Conservation (phyloP, 768 basidiomycete species). For the Termitomyces sp. region DNA sequence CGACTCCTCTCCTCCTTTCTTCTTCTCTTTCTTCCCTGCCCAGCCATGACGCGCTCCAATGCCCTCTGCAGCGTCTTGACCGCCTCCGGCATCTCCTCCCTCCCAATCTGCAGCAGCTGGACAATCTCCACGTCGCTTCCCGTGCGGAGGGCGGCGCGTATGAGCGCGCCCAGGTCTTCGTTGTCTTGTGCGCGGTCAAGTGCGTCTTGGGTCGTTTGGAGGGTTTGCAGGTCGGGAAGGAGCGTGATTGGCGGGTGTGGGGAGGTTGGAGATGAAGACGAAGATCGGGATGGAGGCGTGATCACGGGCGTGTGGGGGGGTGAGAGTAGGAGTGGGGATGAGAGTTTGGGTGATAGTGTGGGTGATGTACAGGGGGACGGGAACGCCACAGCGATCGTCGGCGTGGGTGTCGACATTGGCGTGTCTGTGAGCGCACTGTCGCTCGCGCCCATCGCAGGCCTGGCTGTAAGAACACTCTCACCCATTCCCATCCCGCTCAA, state of each 20-base stretch:
- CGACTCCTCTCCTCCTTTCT: background rate
- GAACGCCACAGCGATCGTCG: background rate
- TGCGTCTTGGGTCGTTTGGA: conserved; percentile 33
- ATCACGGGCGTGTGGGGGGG: background rate
- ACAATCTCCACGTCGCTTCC: conserved; percentile 63
- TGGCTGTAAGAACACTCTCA: too few species aligned
- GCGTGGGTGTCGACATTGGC: background rate
- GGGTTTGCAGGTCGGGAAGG: conserved; percentile 10
- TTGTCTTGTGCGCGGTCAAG: conserved; percentile 48
- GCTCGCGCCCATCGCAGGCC: background rate
- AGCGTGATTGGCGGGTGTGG: conserved; percentile 8
- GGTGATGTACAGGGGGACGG: background rate
- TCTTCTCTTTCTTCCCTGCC: background rate
- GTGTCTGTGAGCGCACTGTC: background rate
- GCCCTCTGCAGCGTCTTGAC: conserved; percentile 75
- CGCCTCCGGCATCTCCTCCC: conserved; percentile 74
- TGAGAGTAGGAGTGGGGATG: too few species aligned
- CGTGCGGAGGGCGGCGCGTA: conserved; percentile 51
- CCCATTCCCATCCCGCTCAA: background rate
- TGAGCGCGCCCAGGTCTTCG: conserved; percentile 49
- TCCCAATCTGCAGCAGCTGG: conserved; percentile 51
- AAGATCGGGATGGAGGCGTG: background rate
- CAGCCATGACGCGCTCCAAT: conserved; percentile 41
- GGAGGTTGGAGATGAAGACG: conserved; percentile 8
- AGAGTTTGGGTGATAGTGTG: background rate